These are phyloP conservation scores for Schoenoplectus tabernaemontani DNA, from an alignment of 202 grass and related monocot species.

Conservation along the genomic window DNA sequence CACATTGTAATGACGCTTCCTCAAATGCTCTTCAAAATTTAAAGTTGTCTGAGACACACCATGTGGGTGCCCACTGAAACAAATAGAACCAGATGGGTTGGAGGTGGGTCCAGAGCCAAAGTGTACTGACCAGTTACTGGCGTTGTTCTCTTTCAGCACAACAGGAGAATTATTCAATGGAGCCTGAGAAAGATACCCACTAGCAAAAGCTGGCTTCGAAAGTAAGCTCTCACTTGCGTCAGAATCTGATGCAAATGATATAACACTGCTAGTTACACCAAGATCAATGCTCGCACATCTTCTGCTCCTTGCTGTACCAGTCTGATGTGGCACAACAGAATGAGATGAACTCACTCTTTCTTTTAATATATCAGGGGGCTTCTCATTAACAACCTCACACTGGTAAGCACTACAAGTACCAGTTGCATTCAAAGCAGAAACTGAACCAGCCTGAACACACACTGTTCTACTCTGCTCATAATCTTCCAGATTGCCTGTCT, in stretches of 20 bases:
- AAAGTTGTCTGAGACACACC: slow-evolving; percentile 26
- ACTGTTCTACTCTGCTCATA: not conserved
- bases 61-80: slow-evolving; percentile 25
- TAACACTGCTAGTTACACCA: slow-evolving; percentile 9
- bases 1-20: slow-evolving; percentile 5
- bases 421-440: not conserved
- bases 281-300: slow-evolving; percentile 20
- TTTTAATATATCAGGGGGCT: slow-evolving; percentile 10
- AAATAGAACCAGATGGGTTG: slow-evolving; percentile 15
- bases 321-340: not conserved
- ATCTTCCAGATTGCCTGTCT: slow-evolving; percentile 21
- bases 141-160: slow-evolving; percentile 9
- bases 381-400: not conserved
- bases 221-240: slow-evolving; percentile 15
- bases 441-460: not conserved
- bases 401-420: not conserved
- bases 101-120: not conserved
- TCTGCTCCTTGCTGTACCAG: slow-evolving; percentile 20
- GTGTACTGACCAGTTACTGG: not conserved
- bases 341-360: slow-evolving; percentile 18
- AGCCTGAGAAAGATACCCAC: slow-evolving; percentile 15
- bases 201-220: not conserved
- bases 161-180: not conserved
- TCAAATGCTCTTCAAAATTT: slow-evolving; percentile 40
- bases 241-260: slow-evolving; percentile 23